A percentile compares a stretch with the other conserved stretches of the same genome.
Conservation (phyloP, 2,329 filamentous ascomycete genomes). For the Colletotrichum nymphaeae region DNA sequence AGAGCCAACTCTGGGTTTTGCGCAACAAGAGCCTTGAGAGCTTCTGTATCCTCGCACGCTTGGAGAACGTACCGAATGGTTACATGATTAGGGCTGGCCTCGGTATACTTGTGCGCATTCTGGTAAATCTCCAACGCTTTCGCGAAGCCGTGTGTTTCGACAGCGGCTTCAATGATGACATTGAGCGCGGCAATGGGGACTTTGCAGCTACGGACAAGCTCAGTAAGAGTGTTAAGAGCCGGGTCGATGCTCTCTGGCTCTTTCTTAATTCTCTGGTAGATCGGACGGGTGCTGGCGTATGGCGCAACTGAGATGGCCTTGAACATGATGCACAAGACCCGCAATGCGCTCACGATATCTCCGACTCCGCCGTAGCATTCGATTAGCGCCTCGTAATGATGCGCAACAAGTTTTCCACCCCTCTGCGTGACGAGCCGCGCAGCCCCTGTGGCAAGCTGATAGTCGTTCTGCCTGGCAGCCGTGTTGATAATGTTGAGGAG, state of each 20-base stretch:
- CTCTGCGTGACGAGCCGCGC: constrained; percentile 73
- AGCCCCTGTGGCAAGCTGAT: constrained; percentile 75
- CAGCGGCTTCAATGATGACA: constrained; percentile 49
- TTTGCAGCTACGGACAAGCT: constrained; percentile 53
- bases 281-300: constrained; percentile 69
- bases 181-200: constrained; percentile 51
- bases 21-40: constrained; percentile 41
- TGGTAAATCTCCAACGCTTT: constrained; percentile 47
- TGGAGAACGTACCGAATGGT: constrained; percentile 46
- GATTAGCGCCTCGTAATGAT: constrained; percentile 85
- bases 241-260: constrained; percentile 57
- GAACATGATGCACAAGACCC: constrained; percentile 79
- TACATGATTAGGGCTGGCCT: constrained; percentile 40
- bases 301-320: constrained; percentile 69
- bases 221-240: constrained; percentile 67
- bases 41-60: constrained; percentile 41
- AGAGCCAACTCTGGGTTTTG: constrained; percentile 44
- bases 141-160: constrained; percentile 43
- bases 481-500: constrained; percentile 77
- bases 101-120: constrained; percentile 43
- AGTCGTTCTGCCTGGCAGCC: constrained; percentile 76
- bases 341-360: constrained; percentile 75
- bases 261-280: constrained; percentile 68
- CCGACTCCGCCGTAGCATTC: constrained; percentile 72
- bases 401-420: constrained; percentile 65